Percentiles rank a stretch among this genome's conserved stretches.
Conservation (phyloP, 768 basidiomycete genomes). For the Sistotremastrum suecicum region DNA sequence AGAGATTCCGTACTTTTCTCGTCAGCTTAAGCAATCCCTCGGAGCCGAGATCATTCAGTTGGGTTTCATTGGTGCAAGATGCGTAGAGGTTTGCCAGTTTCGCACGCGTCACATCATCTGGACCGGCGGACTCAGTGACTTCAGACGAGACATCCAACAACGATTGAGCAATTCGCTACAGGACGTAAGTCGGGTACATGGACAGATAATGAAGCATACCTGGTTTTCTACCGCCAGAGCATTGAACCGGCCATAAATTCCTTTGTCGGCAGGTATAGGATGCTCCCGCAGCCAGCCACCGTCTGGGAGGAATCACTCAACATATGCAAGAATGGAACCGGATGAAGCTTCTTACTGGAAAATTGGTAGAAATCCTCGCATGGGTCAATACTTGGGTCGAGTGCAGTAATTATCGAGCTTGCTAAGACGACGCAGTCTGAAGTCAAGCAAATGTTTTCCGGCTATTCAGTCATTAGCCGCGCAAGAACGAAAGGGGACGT, state of each 20-base stretch:
- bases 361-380: slow-evolving; percentile 94
- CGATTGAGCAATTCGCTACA: slow-evolving; percentile 9
- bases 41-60: slow-evolving; percentile 59
- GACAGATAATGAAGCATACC: slow-evolving; percentile 19
- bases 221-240: slow-evolving; percentile 61
- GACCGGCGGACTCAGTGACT: slow-evolving; percentile 12
- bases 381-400: slow-evolving; percentile 77
- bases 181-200: not conserved
- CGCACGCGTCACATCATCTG: slow-evolving; percentile 40
- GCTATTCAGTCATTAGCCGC: slow-evolving; percentile 3
- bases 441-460: slow-evolving; percentile 55
- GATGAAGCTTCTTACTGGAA: slow-evolving; percentile 49
- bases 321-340: not conserved
- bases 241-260: slow-evolving; percentile 58
- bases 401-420: slow-evolving; percentile 61
- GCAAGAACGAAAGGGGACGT: not conserved
- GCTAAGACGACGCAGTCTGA: slow-evolving; percentile 72
- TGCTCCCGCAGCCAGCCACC: slow-evolving; percentile 80
- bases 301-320: slow-evolving; percentile 27
- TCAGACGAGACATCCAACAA: slow-evolving; percentile 20
- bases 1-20: slow-evolving; percentile 43
- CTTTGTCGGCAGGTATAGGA: slow-evolving; percentile 79
- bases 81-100: slow-evolving; percentile 63
- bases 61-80: slow-evolving; percentile 71
- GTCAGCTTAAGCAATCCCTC: slow-evolving; percentile 59